Conservation (phyloP, 352 stramenopile genomes). For the Phytophthora niederhauseri region DNA sequence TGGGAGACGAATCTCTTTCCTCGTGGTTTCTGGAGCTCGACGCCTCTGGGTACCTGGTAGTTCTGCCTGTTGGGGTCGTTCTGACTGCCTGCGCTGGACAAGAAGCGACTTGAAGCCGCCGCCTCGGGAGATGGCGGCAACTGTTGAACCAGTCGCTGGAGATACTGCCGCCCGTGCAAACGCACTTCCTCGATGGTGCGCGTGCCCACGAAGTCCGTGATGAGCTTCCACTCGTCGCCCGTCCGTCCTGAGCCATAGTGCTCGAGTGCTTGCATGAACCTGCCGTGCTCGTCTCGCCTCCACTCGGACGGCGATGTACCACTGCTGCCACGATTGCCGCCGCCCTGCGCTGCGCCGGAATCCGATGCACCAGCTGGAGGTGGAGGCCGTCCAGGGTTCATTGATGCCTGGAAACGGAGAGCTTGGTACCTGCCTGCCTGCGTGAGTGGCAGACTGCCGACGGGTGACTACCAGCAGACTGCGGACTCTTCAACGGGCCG, state of each 20-base stretch:
- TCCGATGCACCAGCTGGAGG: conserved; percentile 1
- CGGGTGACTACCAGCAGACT: conserved; percentile 23
- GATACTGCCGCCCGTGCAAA: conserved; percentile 72
- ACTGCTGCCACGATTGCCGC: not conserved
- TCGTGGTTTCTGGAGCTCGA: conserved; percentile 21
- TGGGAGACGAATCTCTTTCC: not conserved
- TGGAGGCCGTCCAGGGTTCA: conserved; percentile 21
- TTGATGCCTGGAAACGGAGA: not conserved
- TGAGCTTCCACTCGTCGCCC: conserved; percentile 73
- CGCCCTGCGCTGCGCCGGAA: conserved; percentile 7
- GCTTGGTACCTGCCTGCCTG: not conserved
- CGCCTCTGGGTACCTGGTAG: conserved; percentile 19
- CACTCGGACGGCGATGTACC: conserved; percentile 31
- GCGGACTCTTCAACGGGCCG: conserved; percentile 24
- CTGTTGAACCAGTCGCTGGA: conserved; percentile 74
- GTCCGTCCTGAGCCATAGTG: conserved; percentile 55
- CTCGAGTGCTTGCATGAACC: conserved; percentile 87
- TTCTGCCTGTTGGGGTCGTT: conserved; percentile 40
- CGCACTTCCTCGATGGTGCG: conserved; percentile 70
- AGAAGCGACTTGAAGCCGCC: conserved; percentile 25
- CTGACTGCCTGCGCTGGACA: conserved; percentile 27
- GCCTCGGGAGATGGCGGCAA: conserved; percentile 26
- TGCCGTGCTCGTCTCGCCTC: conserved; percentile 70
- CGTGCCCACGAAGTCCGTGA: conserved; percentile 73
- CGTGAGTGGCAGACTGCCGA: conserved; percentile 10